Evolutionary conservation across 441 rosid genomes (phyloP).

Genomic region (Cnidoscolus chayamansa): DNA sequence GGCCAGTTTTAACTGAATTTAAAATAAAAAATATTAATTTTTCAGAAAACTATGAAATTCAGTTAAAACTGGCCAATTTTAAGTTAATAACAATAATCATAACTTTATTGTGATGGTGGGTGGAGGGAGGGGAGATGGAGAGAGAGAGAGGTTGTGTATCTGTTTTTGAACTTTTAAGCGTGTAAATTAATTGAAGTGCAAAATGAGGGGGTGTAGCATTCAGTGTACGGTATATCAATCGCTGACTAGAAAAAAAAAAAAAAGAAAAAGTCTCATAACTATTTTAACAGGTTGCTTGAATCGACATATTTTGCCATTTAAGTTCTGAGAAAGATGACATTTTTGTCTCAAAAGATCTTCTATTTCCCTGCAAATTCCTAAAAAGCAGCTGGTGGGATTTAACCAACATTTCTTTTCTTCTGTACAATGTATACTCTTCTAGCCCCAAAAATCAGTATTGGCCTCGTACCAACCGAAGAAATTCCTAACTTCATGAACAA

Average conservation of each 20-base stretch:
- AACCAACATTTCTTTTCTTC: neutral
- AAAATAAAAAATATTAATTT: no score
- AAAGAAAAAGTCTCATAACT: neutral
- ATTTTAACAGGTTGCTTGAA: neutral
- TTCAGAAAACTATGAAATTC: no score
- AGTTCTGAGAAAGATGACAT: neutral
- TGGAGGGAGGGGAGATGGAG: no score
- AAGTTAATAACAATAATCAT: no score
- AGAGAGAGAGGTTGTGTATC: no score
- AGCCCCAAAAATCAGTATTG: neutral
- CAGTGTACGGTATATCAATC: neutral
- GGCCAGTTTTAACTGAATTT: no score
- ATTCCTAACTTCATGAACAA: neutral
- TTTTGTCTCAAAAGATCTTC: neutral
- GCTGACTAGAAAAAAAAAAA: neutral
- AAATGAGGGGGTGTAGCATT: neutral
- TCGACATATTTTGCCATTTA: neutral
- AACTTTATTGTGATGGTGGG: no score
- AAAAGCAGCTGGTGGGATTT: neutral
- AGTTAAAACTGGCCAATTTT: no score
- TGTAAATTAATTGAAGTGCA: neutral
- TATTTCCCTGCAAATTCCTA: neutral
- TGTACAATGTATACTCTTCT: neutral
- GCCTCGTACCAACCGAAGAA: neutral
- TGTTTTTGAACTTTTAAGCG: no score